These are phyloP conservation scores for Prunella vulgaris DNA, from an alignment of 257 asterid species.

Conservation along the genomic window DNA sequence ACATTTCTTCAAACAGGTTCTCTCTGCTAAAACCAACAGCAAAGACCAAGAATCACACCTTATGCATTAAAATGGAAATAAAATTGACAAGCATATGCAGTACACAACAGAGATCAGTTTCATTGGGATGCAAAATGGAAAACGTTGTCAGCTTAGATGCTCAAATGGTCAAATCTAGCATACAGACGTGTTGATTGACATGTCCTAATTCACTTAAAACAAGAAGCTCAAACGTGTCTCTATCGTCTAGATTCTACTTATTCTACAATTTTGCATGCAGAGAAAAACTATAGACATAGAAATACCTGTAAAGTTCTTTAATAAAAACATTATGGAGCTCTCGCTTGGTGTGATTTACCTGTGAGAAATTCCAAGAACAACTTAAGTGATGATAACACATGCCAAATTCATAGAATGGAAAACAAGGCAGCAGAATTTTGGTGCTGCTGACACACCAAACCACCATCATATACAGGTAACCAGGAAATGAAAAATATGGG, in stretches of 20 bases:
- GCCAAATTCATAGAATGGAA: not conserved
- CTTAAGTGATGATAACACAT: not conserved
- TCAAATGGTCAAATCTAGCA: not conserved
- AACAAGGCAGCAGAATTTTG: not conserved
- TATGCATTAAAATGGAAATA: not conserved
- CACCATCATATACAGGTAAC: not conserved
- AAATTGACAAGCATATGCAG: not conserved
- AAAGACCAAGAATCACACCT: not conserved
- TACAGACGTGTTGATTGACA: not conserved
- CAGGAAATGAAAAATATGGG: not conserved
- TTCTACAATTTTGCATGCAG: not conserved
- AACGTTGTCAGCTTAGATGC: not conserved
- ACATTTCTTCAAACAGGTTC: conserved; percentile 74
- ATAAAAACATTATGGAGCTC: conserved; percentile 84
- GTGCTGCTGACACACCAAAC: not conserved
- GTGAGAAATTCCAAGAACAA: conserved; percentile 19
- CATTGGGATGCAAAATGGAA: not conserved
- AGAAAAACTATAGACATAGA: not conserved
- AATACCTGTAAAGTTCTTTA: conserved; percentile 71
- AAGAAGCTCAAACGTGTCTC: not conserved
- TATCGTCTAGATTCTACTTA: conserved; percentile 5
- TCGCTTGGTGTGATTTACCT: conserved; percentile 91
- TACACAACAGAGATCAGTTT: not conserved
- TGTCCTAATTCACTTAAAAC: not conserved
- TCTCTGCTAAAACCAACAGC: conserved; percentile 48